Percentiles rank a stretch among this genome's conserved stretches.
Evolutionary conservation across 2,329 filamentous ascomycete genomes (phyloP).

Genomic region (Monosporascus ibericus): DNA sequence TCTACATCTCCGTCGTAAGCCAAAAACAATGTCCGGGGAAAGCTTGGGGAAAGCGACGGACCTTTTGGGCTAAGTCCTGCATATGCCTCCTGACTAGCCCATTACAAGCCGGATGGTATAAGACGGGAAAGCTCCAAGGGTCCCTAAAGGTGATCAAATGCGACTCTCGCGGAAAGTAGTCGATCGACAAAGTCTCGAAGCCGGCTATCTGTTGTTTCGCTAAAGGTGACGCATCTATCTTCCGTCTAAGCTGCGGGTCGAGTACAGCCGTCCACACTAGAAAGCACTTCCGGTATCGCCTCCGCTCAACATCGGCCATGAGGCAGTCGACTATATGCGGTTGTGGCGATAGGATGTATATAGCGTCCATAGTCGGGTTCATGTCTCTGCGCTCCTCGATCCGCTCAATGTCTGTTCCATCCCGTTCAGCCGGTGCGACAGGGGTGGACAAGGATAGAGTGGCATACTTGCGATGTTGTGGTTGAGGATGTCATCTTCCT

Average conservation of each 20-base stretch:
- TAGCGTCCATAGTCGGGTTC: constrained; percentile 87
- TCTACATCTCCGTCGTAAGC: constrained; percentile 39
- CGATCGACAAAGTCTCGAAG: constrained; percentile 76
- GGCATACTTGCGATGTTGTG: constrained; percentile 86
- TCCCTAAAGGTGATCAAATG: constrained; percentile 88
- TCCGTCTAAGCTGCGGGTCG: constrained; percentile 62
- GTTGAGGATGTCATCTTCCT: constrained; percentile 95
- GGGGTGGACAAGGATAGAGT: constrained; percentile 9
- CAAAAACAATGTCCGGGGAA: neutral
- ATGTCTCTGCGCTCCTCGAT: constrained; percentile 80
- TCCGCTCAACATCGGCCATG: constrained; percentile 82
- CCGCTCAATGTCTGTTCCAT: constrained; percentile 72
- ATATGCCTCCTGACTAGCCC: constrained; percentile 76
- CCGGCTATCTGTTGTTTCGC: constrained; percentile 70
- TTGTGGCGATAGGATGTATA: constrained; percentile 84
- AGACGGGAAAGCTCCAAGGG: constrained; percentile 88
- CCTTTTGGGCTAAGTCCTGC: constrained; percentile 82
- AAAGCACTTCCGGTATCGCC: constrained; percentile 72
- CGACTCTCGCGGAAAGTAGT: constrained; percentile 87
- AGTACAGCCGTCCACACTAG: constrained; percentile 81
- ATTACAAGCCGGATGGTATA: constrained; percentile 90
- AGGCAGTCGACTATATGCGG: constrained; percentile 89
- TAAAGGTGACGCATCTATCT: constrained; percentile 65
- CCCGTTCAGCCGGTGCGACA: constrained; percentile 18
- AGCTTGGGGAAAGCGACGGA: constrained; percentile 27